Conservation (phyloP, 495 filamentous ascomycete species). For the Neurospora cerealis region DNA sequence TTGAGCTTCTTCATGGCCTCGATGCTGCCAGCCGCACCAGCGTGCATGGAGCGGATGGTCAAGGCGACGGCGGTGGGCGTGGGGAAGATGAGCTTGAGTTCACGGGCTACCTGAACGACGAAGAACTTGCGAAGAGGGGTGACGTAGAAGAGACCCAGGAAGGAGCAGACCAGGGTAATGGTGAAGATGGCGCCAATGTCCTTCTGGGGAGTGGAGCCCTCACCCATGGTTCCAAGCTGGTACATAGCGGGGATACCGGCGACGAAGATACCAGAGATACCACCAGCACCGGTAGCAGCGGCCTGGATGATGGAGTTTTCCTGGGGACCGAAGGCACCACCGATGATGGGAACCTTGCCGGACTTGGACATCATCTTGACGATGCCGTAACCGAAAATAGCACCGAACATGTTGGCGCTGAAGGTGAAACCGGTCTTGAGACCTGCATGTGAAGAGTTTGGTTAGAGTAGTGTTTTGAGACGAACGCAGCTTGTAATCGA, state of each 20-base stretch:
- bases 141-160: constrained; percentile 59
- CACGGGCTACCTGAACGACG: constrained; percentile 53
- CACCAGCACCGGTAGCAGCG: constrained; percentile 52
- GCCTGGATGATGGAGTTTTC: constrained; percentile 61
- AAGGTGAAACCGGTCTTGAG: constrained; percentile 60
- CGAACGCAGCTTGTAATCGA: background rate
- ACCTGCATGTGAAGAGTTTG: constrained; percentile 17
- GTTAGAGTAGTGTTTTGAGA: constrained; percentile 13
- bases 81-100: constrained; percentile 55
- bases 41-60: constrained; percentile 57
- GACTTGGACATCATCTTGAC: constrained; percentile 41
- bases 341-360: constrained; percentile 45
- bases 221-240: constrained; percentile 40
- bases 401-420: constrained; percentile 46
- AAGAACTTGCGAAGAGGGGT: constrained; percentile 61
- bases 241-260: constrained; percentile 57
- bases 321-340: constrained; percentile 52
- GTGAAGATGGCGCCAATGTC: constrained; percentile 51
- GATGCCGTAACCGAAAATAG: constrained; percentile 59
- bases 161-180: constrained; percentile 53
- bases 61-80: constrained; percentile 53
- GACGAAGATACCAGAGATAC: constrained; percentile 53
- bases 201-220: constrained; percentile 34
- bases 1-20: constrained; percentile 52
- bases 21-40: constrained; percentile 37